A percentile compares a stretch with the other conserved stretches of the same genome.
phyloP scores from a whole-genome alignment of 495 filamentous ascomycete species.

The Xylaria intraflava region DNA sequence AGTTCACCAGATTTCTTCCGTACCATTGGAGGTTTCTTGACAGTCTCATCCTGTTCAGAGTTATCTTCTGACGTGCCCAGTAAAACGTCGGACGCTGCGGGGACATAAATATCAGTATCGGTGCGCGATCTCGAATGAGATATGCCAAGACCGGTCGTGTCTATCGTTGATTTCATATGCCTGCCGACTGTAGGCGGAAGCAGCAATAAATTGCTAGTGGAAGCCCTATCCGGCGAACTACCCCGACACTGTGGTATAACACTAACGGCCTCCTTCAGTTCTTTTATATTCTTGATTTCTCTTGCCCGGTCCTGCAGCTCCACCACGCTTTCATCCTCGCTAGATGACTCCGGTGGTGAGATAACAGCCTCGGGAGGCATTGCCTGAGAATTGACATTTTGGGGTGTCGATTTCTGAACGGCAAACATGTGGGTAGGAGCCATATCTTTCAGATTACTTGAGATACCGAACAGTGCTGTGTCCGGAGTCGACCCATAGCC shows the following conservation, averaged over 20 bases:
- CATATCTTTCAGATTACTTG: conserved; percentile 46
- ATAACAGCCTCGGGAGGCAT: conserved; percentile 78
- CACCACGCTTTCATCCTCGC: conserved; percentile 70
- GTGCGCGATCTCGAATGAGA: conserved; percentile 81
- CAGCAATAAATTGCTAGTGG: conserved; percentile 30
- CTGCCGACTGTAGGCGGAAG: conserved; percentile 29
- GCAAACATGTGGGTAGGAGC: conserved; percentile 30
- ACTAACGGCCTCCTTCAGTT: conserved; percentile 77
- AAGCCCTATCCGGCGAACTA: conserved; percentile 49
- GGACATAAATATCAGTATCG: conserved; percentile 56
- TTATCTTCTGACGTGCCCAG: conserved; percentile 57
- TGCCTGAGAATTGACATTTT: conserved; percentile 54
- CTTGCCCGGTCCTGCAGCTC: conserved; percentile 41
- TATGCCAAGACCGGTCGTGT: conserved; percentile 26
- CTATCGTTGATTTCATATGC: conserved; percentile 27
- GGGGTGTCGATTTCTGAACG: conserved; percentile 74
- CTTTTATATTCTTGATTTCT: conserved; percentile 58
- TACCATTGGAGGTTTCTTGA: conserved; percentile 73
- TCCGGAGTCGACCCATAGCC: conserved; percentile 36
- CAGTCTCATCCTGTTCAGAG: conserved; percentile 55
- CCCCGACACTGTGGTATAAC: conserved; percentile 63
- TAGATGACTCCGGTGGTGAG: conserved; percentile 80
- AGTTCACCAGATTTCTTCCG: conserved; percentile 98
- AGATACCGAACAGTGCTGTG: conserved; percentile 34
- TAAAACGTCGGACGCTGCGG: conserved; percentile 47